Conservation (phyloP, 2,329 filamentous ascomycete genomes). For the Arthrinium puccinioides region DNA sequence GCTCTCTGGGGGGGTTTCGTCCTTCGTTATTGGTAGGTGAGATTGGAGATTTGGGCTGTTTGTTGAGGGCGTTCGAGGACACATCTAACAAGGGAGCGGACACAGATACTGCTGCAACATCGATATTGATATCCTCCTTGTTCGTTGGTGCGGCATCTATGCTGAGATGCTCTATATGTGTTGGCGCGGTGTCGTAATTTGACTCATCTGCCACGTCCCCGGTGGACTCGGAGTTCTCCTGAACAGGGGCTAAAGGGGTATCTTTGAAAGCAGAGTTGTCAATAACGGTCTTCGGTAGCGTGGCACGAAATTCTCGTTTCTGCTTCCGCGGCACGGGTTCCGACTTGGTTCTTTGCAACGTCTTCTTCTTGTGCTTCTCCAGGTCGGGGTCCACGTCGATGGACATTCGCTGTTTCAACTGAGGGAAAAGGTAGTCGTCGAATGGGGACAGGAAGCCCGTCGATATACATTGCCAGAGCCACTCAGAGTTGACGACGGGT, state of each 20-base stretch:
- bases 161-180: constrained; percentile 33
- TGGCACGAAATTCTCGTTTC: constrained; percentile 7
- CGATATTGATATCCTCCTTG: no score
- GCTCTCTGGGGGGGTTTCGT: constrained; percentile 15
- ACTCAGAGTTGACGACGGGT: constrained; percentile 72
- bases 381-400: constrained; percentile 7
- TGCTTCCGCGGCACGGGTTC: constrained; percentile 11
- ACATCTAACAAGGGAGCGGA: no score
- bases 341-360: constrained; percentile 12
- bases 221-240: background rate
- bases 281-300: constrained; percentile 21
- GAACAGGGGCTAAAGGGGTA: constrained; percentile 11
- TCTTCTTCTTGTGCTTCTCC: constrained; percentile 11
- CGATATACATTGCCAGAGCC: constrained; percentile 78
- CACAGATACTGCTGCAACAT: no score
- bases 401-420: constrained; percentile 27
- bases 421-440: constrained; percentile 38
- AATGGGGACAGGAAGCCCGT: constrained; percentile 41
- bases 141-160: constrained; percentile 35
- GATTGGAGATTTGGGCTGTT: no score
- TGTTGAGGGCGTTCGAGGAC: no score
- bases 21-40: no score
- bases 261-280: constrained; percentile 33
- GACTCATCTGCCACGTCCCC: constrained; percentile 12
- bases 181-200: constrained; percentile 33